These are phyloP conservation scores for Blumeriella jaapii DNA, from an alignment of 2,329 filamentous ascomycete species.

Conservation along the genomic window DNA sequence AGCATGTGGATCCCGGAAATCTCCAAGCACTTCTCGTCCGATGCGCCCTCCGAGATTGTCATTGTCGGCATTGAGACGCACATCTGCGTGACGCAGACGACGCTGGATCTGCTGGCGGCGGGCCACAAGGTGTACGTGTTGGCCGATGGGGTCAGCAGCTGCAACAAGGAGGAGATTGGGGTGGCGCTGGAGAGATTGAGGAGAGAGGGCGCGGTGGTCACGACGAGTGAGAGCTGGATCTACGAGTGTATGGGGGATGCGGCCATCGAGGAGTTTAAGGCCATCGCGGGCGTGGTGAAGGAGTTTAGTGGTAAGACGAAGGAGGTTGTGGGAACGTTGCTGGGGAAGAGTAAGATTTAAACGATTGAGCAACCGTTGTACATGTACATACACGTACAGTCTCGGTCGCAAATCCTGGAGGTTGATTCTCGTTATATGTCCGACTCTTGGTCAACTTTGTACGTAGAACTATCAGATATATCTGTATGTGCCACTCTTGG, in stretches of 20 bases:
- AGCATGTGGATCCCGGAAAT: conserved; percentile 73
- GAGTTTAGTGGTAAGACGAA: conserved; percentile 61
- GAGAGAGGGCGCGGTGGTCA: conserved; percentile 65
- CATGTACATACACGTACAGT: not conserved
- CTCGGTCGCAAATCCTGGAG: too few relatives aligned
- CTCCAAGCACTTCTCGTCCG: conserved; percentile 29
- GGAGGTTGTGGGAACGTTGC: conserved; percentile 52
- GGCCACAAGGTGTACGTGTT: conserved; percentile 80
- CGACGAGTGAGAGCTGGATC: conserved; percentile 78
- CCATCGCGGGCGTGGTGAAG: conserved; percentile 67
- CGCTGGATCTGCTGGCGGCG: conserved; percentile 62
- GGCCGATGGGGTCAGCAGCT: conserved; percentile 81
- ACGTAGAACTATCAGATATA: not conserved
- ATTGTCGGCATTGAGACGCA: conserved; percentile 89
- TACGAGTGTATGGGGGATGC: conserved; percentile 88
- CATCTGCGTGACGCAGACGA: conserved; percentile 90
- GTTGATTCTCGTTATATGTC: not conserved
- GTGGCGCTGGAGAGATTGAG: conserved; percentile 69
- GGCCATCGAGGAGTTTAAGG: conserved; percentile 57
- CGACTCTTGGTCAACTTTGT: not conserved
- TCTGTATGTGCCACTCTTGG: not conserved
- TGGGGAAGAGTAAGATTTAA: conserved; percentile 52
- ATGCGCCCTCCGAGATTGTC: conserved; percentile 45
- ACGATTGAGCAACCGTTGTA: not conserved
- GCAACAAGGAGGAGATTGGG: conserved; percentile 69